Evolutionary conservation across 495 filamentous ascomycete genomes (phyloP).

Genomic region (Cercophora newfieldiana): DNA sequence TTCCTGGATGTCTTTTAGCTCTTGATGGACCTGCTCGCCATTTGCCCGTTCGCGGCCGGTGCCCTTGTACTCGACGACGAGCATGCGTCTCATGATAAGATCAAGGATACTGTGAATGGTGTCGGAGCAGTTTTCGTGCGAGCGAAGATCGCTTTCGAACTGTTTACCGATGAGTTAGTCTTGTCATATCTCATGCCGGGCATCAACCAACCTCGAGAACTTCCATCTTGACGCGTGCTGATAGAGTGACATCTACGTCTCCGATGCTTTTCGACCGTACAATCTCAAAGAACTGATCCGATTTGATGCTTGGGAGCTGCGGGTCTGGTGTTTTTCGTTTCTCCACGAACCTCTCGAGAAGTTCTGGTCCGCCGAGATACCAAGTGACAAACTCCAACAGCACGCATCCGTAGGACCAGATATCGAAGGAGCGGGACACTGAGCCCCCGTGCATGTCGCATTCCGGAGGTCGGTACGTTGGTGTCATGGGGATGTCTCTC

Average conservation of each 20-base stretch:
- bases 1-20: neutral
- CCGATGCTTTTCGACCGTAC: neutral
- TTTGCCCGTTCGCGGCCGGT: neutral
- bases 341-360: slow-evolving; percentile 10
- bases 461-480: slow-evolving; percentile 22
- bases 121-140: slow-evolving; percentile 3
- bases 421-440: slow-evolving; percentile 20
- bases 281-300: slow-evolving; percentile 12
- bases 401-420: slow-evolving; percentile 33
- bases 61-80: neutral
- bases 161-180: neutral
- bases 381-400: slow-evolving; percentile 31
- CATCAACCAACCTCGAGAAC: neutral
- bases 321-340: neutral
- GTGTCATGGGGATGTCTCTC: slow-evolving; percentile 1
- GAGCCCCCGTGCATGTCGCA: slow-evolving; percentile 8
- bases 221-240: slow-evolving; percentile 5
- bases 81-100: slow-evolving; percentile 1
- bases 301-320: neutral
- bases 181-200: neutral
- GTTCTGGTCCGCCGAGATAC: slow-evolving; percentile 23
- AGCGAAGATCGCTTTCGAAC: slow-evolving; percentile 7
- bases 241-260: neutral
- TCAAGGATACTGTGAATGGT: neutral
- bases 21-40: neutral